Evolutionary conservation across 306 rosid species (phyloP).

Genomic region (Potentilla sterilis): DNA sequence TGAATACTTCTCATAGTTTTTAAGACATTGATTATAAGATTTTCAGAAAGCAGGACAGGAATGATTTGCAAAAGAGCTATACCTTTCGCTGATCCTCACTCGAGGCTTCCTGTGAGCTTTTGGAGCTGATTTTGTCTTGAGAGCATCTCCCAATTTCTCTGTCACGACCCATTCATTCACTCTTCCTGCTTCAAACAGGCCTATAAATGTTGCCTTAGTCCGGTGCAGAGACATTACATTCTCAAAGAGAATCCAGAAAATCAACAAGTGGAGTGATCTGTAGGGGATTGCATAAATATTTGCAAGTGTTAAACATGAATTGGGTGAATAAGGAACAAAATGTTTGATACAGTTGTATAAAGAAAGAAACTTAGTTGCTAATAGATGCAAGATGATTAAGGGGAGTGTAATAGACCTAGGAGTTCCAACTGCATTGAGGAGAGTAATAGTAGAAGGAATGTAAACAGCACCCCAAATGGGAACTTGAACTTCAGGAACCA

Average conservation of each 20-base stretch:
- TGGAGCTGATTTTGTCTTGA: slow-evolving; percentile 55
- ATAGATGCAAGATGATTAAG: neutral
- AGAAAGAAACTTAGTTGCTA: neutral
- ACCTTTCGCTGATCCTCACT: slow-evolving; percentile 61
- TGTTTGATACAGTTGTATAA: neutral
- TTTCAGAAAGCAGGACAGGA: neutral
- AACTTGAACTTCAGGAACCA: slow-evolving; percentile 79
- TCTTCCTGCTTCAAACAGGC: slow-evolving; percentile 77
- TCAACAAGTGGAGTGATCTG: slow-evolving; percentile 79
- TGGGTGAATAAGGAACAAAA: neutral
- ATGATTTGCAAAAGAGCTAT: neutral
- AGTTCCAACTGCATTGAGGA: slow-evolving; percentile 94
- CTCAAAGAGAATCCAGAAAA: slow-evolving; percentile 92
- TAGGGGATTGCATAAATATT: slow-evolving; percentile 3
- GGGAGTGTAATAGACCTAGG: slow-evolving; percentile 53
- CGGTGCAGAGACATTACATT: slow-evolving; percentile 96
- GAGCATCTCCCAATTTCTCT: slow-evolving; percentile 89
- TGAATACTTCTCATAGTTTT: neutral
- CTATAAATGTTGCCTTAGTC: slow-evolving; percentile 82
- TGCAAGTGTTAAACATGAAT: slow-evolving; percentile 14
- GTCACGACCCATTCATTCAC: slow-evolving; percentile 95
- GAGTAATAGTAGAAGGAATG: slow-evolving; percentile 78
- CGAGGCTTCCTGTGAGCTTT: slow-evolving; percentile 58
- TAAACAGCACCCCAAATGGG: slow-evolving; percentile 95
- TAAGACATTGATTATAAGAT: neutral